Evolutionary conservation across 345 rosid genomes (phyloP).

Genomic region (Balakata baccata): DNA sequence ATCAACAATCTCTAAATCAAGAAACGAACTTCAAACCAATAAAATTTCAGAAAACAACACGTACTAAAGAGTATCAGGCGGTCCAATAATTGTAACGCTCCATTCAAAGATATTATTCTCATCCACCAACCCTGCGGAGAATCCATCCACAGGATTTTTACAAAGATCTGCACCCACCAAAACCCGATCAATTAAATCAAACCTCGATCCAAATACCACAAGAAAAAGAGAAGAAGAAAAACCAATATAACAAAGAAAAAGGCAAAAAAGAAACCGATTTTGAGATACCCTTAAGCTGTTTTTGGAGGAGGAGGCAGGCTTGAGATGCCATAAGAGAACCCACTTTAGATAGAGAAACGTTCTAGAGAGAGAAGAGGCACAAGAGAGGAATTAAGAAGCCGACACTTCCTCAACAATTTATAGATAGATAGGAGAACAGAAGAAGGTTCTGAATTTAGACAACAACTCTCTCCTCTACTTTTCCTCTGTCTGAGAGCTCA

Average conservation of each 20-base stretch:
- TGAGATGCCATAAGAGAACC: conserved; percentile 52
- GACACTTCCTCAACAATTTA: conserved; percentile 1
- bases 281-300: conserved; percentile 75
- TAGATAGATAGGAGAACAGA: not conserved
- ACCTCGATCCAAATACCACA: not conserved
- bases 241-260: conserved; percentile 3
- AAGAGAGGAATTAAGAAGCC: conserved; percentile 1
- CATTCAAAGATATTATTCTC: conserved; percentile 91
- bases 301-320: conserved; percentile 91
- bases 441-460: conserved; percentile 3
- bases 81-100: conserved; percentile 92
- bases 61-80: conserved; percentile 92
- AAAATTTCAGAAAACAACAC: conserved; percentile 12
- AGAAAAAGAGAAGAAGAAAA: not conserved
- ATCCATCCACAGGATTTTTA: conserved; percentile 91
- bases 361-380: conserved; percentile 5
- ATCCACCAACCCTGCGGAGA: conserved; percentile 96
- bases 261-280: not conserved
- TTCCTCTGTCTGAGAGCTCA: not conserved
- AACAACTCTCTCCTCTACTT: no score
- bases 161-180: conserved; percentile 77
- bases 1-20: not conserved
- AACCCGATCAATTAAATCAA: conserved; percentile 21
- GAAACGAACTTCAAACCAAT: not conserved
- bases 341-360: conserved; percentile 1